These are phyloP conservation scores for Ceratocystis colombiana DNA, from an alignment of 2,329 filamentous ascomycete species.

Conservation along the genomic window DNA sequence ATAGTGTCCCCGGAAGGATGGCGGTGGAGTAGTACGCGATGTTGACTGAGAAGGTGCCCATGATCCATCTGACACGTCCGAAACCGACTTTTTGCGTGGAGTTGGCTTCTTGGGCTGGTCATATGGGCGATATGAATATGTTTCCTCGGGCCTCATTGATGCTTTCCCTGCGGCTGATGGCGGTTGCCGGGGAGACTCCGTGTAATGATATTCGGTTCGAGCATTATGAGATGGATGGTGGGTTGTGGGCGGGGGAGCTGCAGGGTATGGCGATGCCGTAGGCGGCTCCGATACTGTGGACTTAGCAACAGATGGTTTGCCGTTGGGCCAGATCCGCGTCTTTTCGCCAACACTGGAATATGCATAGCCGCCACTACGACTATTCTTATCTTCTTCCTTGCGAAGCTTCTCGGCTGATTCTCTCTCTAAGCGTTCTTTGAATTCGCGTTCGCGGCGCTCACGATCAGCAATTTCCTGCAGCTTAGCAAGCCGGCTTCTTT, in stretches of 20 bases:
- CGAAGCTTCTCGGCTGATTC: conserved; percentile 33
- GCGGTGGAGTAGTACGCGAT: conserved; percentile 70
- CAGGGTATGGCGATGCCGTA: conserved; percentile 25
- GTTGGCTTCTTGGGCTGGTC: conserved; percentile 53
- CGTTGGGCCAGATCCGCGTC: conserved; percentile 60
- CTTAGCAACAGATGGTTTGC: conserved; percentile 38
- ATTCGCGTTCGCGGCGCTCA: conserved; percentile 38
- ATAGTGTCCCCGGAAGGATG: conserved; percentile 68
- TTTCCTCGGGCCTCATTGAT: conserved; percentile 49
- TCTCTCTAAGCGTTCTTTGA: conserved; percentile 36
- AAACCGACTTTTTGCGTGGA: conserved; percentile 54
- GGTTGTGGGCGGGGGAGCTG: conserved; percentile 26
- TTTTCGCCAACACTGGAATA: conserved; percentile 57
- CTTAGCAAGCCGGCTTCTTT: conserved; percentile 30
- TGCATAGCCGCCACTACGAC: conserved; percentile 41
- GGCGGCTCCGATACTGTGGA: conserved; percentile 25
- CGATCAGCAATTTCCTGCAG: conserved; percentile 35
- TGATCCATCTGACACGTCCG: conserved; percentile 67
- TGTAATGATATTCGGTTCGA: conserved; percentile 20
- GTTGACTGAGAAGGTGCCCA: conserved; percentile 81
- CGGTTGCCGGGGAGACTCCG: conserved; percentile 34
- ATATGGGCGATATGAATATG: conserved; percentile 68
- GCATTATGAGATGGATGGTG: conserved; percentile 31
- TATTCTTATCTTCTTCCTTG: conserved; percentile 29
- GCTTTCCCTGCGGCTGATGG: conserved; percentile 34